Base-by-base conservation (phyloP, 805 yeast genomes). In the Starmerella gropengiesseri region DNA sequence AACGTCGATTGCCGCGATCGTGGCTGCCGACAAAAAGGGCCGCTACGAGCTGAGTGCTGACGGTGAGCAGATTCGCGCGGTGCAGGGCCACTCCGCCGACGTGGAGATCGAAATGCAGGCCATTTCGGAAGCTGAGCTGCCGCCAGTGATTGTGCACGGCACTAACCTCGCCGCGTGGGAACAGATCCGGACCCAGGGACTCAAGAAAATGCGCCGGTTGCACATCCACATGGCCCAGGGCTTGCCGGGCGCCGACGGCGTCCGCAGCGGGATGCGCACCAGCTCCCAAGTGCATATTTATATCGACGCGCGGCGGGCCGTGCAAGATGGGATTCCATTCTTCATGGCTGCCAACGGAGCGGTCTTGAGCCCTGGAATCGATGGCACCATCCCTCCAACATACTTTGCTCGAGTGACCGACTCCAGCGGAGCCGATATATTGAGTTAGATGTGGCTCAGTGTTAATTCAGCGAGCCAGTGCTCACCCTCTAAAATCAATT, bases 171-270 rank as follows among this genome's bases (percentile, higher is more conserved):
- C 59, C 3, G 74, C 71, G 22, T 62, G 81, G 51, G 55, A 62
- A 1, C 44, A 56, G 17, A 82, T 82, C 4, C 43, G 69, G 20
- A 52, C 68, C 4, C 75, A 75, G 0, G 86, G 84, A 0, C 62
- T 91, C 19, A 68, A 70, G 13, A 67, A 62, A 46, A 83, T 86
- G 95, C 62, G 60, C 25, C 65, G 98, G 54, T 79, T 79, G 50
- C 97, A 91, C 59, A 75, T 91, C 14, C 98, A 91, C 62, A 69
- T 89, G 57, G 83, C 97, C 0, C 63, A 74, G 1, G 78, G 78
- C 11, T 51, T 73, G 8, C 70, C 74, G 1, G 63, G 66, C 2
- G 65, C 66, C 4, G 57, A 58, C 61, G 47, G 49, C 13, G 78
- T 78, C 12, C 67, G 79, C 12, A 76, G 87, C 47, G 97, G 97